A percentile compares a stretch with the other conserved stretches of the same genome.
Evolutionary conservation across 495 filamentous ascomycete genomes (phyloP).

Genomic region (Daldinia decipiens): DNA sequence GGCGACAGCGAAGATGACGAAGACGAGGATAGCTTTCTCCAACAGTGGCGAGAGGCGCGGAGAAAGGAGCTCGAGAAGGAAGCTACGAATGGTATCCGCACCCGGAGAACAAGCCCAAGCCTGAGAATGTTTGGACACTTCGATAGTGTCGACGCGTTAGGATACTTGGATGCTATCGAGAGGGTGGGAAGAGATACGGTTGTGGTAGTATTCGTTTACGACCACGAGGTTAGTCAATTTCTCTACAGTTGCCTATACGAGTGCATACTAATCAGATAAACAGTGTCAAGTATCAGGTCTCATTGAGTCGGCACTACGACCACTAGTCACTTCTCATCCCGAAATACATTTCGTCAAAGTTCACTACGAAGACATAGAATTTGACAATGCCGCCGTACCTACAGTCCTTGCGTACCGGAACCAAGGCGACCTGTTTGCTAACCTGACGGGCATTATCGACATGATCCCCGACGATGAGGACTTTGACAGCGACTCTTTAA

Average conservation of each 20-base stretch:
- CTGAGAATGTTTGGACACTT: slow-evolving; percentile 79
- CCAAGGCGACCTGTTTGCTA: slow-evolving; percentile 88
- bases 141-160: slow-evolving; percentile 85
- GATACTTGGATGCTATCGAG: slow-evolving; percentile 95
- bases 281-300: slow-evolving; percentile 79
- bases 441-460: slow-evolving; percentile 83
- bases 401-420: slow-evolving; percentile 88
- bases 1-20: slow-evolving; percentile 68
- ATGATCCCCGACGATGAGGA: slow-evolving; percentile 78
- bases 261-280: slow-evolving; percentile 36
- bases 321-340: slow-evolving; percentile 73
- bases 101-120: slow-evolving; percentile 73
- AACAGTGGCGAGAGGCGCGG: slow-evolving; percentile 81
- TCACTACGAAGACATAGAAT: slow-evolving; percentile 92
- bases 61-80: slow-evolving; percentile 77
- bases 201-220: slow-evolving; percentile 95
- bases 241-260: background rate
- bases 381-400: slow-evolving; percentile 88
- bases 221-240: slow-evolving; percentile 75
- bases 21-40: slow-evolving; percentile 84
- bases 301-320: slow-evolving; percentile 79
- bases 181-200: slow-evolving; percentile 81
- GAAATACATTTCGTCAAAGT: slow-evolving; percentile 88
- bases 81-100: slow-evolving; percentile 55
- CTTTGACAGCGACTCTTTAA: slow-evolving; percentile 62